A percentile compares a stretch with the other conserved stretches of the same genome.
These are phyloP conservation scores for Vickermania spadyakhi DNA, from an alignment of 208 protist species.

Conservation along the genomic window DNA sequence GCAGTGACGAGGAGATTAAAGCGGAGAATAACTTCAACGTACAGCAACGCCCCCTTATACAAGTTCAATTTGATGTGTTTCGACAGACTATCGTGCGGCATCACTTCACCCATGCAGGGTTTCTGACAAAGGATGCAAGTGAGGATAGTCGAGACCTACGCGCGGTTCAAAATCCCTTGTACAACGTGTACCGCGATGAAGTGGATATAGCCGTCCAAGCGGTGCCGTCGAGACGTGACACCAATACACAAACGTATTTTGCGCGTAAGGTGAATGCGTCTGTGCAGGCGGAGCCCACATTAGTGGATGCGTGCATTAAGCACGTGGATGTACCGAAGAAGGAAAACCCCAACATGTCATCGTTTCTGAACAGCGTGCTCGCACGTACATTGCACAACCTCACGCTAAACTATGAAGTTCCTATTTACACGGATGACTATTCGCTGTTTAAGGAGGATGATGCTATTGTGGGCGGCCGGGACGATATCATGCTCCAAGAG, in stretches of 20 bases:
- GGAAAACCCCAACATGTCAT: constrained; percentile 42
- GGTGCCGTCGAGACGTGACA: constrained; percentile 15
- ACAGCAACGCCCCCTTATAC: constrained; percentile 46
- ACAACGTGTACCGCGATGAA: constrained; percentile 52
- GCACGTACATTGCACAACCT: constrained; percentile 74
- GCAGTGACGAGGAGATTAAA: constrained; percentile 74
- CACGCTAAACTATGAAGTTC: constrained; percentile 74
- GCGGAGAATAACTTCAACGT: constrained; percentile 35
- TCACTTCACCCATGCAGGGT: not conserved
- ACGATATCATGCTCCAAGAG: constrained; percentile 74
- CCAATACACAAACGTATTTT: constrained; percentile 65
- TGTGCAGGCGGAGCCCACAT: constrained; percentile 65
- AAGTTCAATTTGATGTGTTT: constrained; percentile 14
- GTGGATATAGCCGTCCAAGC: constrained; percentile 79
- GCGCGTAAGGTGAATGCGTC: constrained; percentile 65
- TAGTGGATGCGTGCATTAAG: constrained; percentile 75
- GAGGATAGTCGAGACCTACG: constrained; percentile 83
- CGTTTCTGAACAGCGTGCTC: constrained; percentile 70
- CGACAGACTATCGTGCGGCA: not conserved
- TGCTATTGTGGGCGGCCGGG: constrained; percentile 63
- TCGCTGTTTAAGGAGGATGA: constrained; percentile 81
- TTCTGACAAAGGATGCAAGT: constrained; percentile 38
- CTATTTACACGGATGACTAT: constrained; percentile 87
- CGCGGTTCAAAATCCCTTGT: constrained; percentile 44
- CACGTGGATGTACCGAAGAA: constrained; percentile 38